Evolutionary conservation across 371 early-diverging fungal genomes (phyloP), one percentile per base, ranked within the genome.

Genomic region (Smittium mucronatum): DNA sequence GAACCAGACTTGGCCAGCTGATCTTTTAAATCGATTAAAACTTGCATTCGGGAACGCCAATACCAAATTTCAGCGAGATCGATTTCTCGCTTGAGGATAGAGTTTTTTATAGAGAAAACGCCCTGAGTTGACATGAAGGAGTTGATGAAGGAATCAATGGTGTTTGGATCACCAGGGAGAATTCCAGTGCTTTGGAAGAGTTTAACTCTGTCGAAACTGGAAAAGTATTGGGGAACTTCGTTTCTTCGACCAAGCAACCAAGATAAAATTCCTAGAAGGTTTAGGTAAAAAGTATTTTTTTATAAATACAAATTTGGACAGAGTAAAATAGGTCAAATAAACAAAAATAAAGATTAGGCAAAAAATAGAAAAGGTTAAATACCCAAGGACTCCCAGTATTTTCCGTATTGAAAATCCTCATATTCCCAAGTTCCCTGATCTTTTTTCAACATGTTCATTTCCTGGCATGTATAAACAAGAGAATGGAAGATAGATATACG

Each of bases 31-130:
- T 77, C 75, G 47, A 84, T 69, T 26, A 85, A 73, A 0, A 75
- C 74, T 69, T 85, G 85, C 8, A 83, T 80, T 0, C 80, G 71
- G 5, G 84, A 80, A 16, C 85, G 69, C 85, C 85, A 85, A 57
- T 80, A 74, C 85, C 85, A 85, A 5, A 83, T 84, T 72, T 85
- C 85, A 21, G 84, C 74, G 0, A 36, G 57, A 66, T 78, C 76
- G 15, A 85, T 69, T 26, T 75, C 83, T 25, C 58, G 66, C 66
- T 71, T 70, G 15, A 79, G 69, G 34, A 71, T 69, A 34, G 70
- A 36, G 1, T 59, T 29, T 16, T 72, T 72, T 1, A 74, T 36
- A 16, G 70, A 29, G 57, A 71, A 70, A 57, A 70, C 69, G 0
- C 36, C 70, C 26, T 75, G 75, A n/a, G 70, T 29, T 15, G 73